Conservation (phyloP, 805 yeast species). For the Barnettozyma populi region DNA sequence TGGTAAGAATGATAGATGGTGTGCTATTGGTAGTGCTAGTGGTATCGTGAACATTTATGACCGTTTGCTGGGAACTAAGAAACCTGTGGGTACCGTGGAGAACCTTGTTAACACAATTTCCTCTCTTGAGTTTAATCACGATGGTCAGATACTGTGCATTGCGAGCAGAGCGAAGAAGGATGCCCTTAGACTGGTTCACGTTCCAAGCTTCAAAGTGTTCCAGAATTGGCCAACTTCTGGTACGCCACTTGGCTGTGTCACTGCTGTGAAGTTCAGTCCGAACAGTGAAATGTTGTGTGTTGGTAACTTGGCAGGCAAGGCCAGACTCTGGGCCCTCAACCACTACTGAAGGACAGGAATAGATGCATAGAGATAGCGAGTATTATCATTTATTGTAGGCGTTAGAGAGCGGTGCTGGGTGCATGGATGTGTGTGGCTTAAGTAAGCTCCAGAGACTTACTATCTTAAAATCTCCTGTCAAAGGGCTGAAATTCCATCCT, state of each 20-base stretch:
- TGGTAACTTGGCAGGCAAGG: constrained; percentile 89
- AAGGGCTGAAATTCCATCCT: not conserved
- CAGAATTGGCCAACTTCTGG: constrained; percentile 97
- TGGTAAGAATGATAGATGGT: constrained; percentile 65
- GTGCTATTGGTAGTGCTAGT: constrained; percentile 82
- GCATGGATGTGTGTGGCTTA: not conserved
- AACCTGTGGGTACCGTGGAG: constrained; percentile 63
- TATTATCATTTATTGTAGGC: not conserved
- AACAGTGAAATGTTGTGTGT: constrained; percentile 77
- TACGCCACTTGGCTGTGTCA: constrained; percentile 94
- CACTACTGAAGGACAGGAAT: constrained; percentile 46
- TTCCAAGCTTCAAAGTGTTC: constrained; percentile 82
- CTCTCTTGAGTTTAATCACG: constrained; percentile 65
- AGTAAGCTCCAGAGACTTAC: not conserved
- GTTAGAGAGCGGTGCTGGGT: too few relatives aligned
- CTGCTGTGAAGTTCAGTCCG: constrained; percentile 73
- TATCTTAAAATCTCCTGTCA: not conserved
- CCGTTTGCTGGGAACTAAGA: constrained; percentile 33
- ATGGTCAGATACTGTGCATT: constrained; percentile 83
- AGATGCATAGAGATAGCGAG: not conserved
- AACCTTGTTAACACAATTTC: constrained; percentile 81
- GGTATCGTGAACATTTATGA: constrained; percentile 91
- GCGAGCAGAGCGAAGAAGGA: constrained; percentile 85
- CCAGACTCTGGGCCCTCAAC: constrained; percentile 81
- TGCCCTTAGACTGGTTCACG: constrained; percentile 78